phyloP scores from a whole-genome alignment of 2,329 filamentous ascomycete species.

The Fusarium sp. region DNA sequence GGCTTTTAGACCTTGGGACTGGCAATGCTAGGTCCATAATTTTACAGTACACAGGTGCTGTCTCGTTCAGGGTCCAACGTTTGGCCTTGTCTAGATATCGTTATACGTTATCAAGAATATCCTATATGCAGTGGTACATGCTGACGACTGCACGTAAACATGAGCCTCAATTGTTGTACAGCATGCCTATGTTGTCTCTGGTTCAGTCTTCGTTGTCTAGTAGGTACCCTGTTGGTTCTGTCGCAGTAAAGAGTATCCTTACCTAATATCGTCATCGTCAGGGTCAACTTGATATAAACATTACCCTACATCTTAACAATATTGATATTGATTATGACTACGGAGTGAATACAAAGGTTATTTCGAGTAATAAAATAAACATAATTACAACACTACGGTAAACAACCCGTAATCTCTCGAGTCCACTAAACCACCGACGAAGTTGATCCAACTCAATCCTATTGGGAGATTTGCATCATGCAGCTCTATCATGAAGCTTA shows the following conservation, averaged over 20 bases:
- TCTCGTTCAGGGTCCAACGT: constrained; percentile 11
- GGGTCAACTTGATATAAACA: constrained; percentile 17
- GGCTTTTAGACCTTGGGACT: background rate
- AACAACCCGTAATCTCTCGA: constrained; percentile 26
- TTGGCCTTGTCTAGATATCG: constrained; percentile 33
- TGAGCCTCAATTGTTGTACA: constrained; percentile 8
- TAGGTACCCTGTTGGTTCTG: constrained; percentile 6
- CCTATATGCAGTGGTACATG: constrained; percentile 22
- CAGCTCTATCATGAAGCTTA: constrained; percentile 33
- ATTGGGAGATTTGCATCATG: constrained; percentile 41
- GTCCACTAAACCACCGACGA: constrained; percentile 43
- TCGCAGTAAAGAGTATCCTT: background rate
- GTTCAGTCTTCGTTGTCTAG: constrained; percentile 3
- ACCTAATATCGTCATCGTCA: constrained; percentile 25
- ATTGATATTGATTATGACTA: constrained; percentile 2
- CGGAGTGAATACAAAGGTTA: constrained; percentile 5
- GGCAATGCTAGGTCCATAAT: background rate
- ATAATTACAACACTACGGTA: constrained; percentile 6
- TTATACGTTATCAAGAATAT: constrained; percentile 18
- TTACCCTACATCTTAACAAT: constrained; percentile 25
- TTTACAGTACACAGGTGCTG: background rate
- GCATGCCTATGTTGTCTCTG: constrained; percentile 5
- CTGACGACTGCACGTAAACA: constrained; percentile 19
- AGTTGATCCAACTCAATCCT: constrained; percentile 30
- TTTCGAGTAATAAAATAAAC: constrained; percentile 1